A percentile compares a stretch with the other conserved stretches of the same genome.
phyloP scores from a whole-genome alignment of 2,329 filamentous ascomycete species.

The Sclerotinia minor region DNA sequence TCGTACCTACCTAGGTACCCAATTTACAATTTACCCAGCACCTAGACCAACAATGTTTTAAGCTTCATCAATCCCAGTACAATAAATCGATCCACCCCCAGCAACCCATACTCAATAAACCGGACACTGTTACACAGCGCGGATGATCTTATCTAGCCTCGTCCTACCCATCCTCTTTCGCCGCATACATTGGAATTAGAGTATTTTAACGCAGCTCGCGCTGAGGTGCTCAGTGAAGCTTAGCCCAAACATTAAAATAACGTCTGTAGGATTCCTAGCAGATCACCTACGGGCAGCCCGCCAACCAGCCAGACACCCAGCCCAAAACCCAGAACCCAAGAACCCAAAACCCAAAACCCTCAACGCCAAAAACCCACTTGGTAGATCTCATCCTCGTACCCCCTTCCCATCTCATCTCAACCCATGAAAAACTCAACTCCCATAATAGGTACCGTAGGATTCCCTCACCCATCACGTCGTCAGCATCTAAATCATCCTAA shows the following conservation, averaged over 20 bases:
- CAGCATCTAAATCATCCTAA: neutral
- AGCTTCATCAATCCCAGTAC: neutral
- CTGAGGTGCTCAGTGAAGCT: neutral
- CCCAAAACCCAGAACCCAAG: neutral
- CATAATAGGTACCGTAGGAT: slow-evolving; percentile 11
- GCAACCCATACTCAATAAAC: neutral
- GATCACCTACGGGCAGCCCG: neutral
- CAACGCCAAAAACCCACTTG: neutral
- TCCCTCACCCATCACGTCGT: neutral
- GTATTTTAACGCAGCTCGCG: neutral
- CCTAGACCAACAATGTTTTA: neutral
- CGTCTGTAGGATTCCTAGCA: slow-evolving; percentile 16
- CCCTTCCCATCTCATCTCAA: neutral
- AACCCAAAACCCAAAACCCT: no score
- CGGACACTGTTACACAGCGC: neutral
- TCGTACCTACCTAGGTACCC: no score
- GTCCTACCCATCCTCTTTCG: neutral
- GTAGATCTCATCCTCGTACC: slow-evolving; percentile 5
- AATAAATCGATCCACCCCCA: neutral
- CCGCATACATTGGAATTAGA: neutral
- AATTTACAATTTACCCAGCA: no score
- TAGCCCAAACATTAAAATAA: slow-evolving; percentile 23
- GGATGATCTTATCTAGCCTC: neutral
- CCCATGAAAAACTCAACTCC: neutral
- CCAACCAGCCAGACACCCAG: neutral